phyloP scores from a whole-genome alignment of 1,284 basidiomycete species.

The Naganishia sp. region DNA sequence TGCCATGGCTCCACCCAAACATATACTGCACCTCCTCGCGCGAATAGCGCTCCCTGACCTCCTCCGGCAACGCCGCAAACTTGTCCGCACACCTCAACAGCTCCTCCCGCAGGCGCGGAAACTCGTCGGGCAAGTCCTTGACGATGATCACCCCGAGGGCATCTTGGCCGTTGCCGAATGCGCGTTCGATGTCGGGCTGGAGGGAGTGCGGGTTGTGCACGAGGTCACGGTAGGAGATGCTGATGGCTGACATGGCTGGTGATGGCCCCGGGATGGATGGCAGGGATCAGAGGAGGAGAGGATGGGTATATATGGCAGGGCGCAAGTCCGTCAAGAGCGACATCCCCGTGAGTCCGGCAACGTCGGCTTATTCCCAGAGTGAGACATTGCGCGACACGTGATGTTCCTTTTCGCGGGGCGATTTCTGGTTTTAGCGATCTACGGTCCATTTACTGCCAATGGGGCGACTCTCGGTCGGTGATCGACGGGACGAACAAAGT shows the following conservation, averaged over 20 bases:
- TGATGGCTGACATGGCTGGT: slow-evolving; percentile 30
- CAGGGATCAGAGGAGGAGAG: not conserved
- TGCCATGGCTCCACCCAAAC: slow-evolving; percentile 92
- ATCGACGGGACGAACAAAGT: no score
- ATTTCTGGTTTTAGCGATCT: no score
- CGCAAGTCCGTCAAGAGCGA: not conserved
- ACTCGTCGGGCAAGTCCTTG: slow-evolving; percentile 71
- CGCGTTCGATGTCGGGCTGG: slow-evolving; percentile 61
- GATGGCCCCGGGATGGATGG: not conserved
- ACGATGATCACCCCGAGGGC: slow-evolving; percentile 78
- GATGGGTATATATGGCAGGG: not conserved
- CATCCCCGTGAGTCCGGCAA: not conserved
- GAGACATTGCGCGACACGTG: not conserved
- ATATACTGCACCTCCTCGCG: slow-evolving; percentile 47
- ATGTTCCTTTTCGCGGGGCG: no score
- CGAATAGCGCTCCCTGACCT: slow-evolving; percentile 67
- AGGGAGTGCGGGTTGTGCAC: slow-evolving; percentile 54
- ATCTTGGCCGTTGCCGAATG: slow-evolving; percentile 74
- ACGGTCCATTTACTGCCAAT: no score
- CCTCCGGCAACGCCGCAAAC: slow-evolving; percentile 70
- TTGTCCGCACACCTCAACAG: slow-evolving; percentile 70
- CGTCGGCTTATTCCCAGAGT: slow-evolving; percentile 3
- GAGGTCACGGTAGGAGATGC: slow-evolving; percentile 31
- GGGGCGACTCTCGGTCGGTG: no score
- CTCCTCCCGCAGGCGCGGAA: slow-evolving; percentile 64